Conservation (phyloP, 257 asterid species). For the Fraxinus quadrangulata region DNA sequence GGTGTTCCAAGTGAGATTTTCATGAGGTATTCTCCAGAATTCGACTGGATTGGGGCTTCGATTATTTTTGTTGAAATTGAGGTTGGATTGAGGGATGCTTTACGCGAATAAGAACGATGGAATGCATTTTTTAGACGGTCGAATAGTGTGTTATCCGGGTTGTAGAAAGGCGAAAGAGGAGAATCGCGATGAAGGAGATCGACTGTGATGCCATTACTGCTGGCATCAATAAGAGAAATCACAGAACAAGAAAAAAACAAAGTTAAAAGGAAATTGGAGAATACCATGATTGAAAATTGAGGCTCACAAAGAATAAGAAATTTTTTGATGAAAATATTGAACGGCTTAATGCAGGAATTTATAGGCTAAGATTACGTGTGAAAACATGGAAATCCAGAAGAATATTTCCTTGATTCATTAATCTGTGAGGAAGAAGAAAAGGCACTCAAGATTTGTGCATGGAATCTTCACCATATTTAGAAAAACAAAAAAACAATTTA, state of each 20-base stretch:
- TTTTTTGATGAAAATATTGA: neutral
- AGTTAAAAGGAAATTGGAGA: neutral
- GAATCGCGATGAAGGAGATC: slow-evolving; percentile 54
- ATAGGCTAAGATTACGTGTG: slow-evolving; percentile 8
- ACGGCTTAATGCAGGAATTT: slow-evolving; percentile 12
- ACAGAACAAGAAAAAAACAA: neutral
- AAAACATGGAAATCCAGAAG: slow-evolving; percentile 20
- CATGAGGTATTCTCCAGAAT: slow-evolving; percentile 50
- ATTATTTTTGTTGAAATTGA: neutral
- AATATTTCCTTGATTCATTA: neutral
- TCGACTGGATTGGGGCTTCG: slow-evolving; percentile 17
- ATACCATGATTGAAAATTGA: neutral
- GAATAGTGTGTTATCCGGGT: slow-evolving; percentile 34
- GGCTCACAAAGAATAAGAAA: neutral
- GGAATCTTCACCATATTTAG: neutral
- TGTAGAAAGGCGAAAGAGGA: slow-evolving; percentile 39
- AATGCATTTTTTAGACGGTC: slow-evolving; percentile 30
- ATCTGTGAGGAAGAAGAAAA: slow-evolving; percentile 4
- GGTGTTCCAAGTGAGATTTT: slow-evolving; percentile 56
- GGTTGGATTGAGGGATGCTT: slow-evolving; percentile 21
- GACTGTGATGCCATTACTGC: slow-evolving; percentile 46
- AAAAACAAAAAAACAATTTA: neutral
- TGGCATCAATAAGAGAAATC: neutral
- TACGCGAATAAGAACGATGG: slow-evolving; percentile 44
- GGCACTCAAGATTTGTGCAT: slow-evolving; percentile 10